Conservation (phyloP, 768 basidiomycete species). For the Boletus huronensis region DNA sequence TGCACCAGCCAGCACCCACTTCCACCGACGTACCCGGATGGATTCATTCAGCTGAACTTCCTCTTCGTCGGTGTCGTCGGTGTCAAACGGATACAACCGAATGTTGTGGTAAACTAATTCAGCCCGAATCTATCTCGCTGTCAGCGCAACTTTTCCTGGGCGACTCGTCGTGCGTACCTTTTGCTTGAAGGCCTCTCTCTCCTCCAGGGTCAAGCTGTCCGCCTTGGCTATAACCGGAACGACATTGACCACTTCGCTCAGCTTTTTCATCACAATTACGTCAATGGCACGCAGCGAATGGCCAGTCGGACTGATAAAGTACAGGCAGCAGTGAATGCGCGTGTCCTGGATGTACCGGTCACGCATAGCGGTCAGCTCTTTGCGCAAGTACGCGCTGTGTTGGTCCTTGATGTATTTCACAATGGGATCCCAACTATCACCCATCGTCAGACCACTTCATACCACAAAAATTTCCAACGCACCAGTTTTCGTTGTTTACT, state of each 20-base stretch:
- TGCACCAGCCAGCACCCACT: not conserved
- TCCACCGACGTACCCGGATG: slow-evolving; percentile 67
- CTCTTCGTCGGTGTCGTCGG: slow-evolving; percentile 92
- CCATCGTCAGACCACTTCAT: slow-evolving; percentile 1
- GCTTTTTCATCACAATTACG: slow-evolving; percentile 98
- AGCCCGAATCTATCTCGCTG: slow-evolving; percentile 72
- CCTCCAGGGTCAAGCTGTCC: slow-evolving; percentile 90
- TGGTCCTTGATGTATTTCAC: slow-evolving; percentile 99
- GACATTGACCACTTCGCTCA: slow-evolving; percentile 98
- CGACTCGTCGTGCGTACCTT: slow-evolving; percentile 47
- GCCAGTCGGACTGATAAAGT: slow-evolving; percentile 99
- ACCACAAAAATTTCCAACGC: slow-evolving; percentile 24
- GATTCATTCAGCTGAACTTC: slow-evolving; percentile 86
- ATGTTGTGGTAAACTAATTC: slow-evolving; percentile 91
- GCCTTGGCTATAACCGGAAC: slow-evolving; percentile 99
- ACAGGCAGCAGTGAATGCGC: slow-evolving; percentile 95
- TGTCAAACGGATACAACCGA: slow-evolving; percentile 94
- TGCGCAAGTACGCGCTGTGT: slow-evolving; percentile 96
- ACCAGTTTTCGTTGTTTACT: slow-evolving; percentile 99
- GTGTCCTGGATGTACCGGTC: slow-evolving; percentile 99
- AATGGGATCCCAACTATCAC: slow-evolving; percentile 93
- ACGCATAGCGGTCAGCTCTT: slow-evolving; percentile 97
- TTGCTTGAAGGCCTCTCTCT: slow-evolving; percentile 89
- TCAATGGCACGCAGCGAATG: slow-evolving; percentile 96
- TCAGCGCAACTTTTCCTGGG: slow-evolving; percentile 6